Evolutionary conservation across 176 grass and related monocot genomes (phyloP).

Genomic region (Guadua angustifolia): DNA sequence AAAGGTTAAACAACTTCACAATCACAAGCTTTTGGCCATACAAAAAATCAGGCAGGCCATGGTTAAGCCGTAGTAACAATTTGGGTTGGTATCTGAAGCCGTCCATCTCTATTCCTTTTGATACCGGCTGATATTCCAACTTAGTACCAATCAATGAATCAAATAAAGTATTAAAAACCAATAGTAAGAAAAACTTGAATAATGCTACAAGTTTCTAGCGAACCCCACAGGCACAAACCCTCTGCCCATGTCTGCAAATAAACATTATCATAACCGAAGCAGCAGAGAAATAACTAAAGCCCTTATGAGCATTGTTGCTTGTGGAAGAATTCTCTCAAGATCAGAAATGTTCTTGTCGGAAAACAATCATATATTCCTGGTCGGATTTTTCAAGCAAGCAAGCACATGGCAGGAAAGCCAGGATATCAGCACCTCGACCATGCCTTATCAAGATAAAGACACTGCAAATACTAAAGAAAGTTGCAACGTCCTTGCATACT

Average conservation of each 20-base stretch:
- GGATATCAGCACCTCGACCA: slow-evolving; percentile 38
- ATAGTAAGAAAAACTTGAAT: neutral
- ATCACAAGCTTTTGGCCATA: slow-evolving; percentile 29
- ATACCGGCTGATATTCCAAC: slow-evolving; percentile 49
- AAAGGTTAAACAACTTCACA: slow-evolving; percentile 27
- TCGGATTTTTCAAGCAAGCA: slow-evolving; percentile 51
- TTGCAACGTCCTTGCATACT: slow-evolving; percentile 6
- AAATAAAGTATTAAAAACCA: slow-evolving; percentile 1
- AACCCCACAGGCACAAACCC: neutral
- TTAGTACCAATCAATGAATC: slow-evolving; percentile 11
- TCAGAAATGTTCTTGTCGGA: slow-evolving; percentile 17
- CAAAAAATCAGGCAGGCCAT: neutral
- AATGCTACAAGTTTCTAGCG: neutral
- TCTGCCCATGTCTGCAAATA: neutral
- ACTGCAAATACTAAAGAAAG: slow-evolving; percentile 21
- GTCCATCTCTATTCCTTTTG: neutral
- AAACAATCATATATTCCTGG: neutral
- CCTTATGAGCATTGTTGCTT: slow-evolving; percentile 23
- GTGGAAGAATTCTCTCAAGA: slow-evolving; percentile 35
- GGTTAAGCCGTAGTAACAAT: neutral
- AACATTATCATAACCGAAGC: slow-evolving; percentile 32
- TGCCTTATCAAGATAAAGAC: slow-evolving; percentile 31
- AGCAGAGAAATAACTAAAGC: neutral
- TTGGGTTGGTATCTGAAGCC: slow-evolving; percentile 10
- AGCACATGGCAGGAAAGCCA: slow-evolving; percentile 29